These are phyloP conservation scores for Penicillium robsamsonii DNA, from an alignment of 495 filamentous ascomycete species.

Conservation along the genomic window DNA sequence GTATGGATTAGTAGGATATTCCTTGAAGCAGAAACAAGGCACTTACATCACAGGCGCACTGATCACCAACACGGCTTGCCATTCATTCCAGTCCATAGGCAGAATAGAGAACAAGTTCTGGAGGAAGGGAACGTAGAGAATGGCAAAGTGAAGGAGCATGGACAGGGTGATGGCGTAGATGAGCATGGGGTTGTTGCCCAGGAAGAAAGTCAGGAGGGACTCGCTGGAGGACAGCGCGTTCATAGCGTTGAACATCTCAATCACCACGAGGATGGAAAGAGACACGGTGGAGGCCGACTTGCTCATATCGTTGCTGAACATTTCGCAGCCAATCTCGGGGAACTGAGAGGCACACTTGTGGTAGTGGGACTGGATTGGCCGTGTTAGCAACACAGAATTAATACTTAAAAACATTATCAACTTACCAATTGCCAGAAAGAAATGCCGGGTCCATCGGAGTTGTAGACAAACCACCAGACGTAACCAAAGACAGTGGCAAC, in stretches of 20 bases:
- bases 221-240: constrained; percentile 96
- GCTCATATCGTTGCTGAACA: constrained; percentile 87
- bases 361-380: constrained; percentile 68
- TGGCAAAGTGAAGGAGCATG: constrained; percentile 93
- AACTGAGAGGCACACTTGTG: constrained; percentile 86
- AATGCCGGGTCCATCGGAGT: constrained; percentile 88
- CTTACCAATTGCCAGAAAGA: constrained; percentile 81
- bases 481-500: constrained; percentile 95
- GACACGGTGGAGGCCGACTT: constrained; percentile 95
- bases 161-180: constrained; percentile 91
- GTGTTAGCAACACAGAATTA: constrained; percentile 17
- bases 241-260: constrained; percentile 99
- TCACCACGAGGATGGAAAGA: constrained; percentile 87
- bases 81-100: constrained; percentile 84
- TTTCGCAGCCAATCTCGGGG: constrained; percentile 88
- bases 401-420: background rate
- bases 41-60: constrained; percentile 93
- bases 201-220: constrained; percentile 85
- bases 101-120: constrained; percentile 88
- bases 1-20: constrained; percentile 15
- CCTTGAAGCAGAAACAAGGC: background rate
- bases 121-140: constrained; percentile 89
- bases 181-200: constrained; percentile 97
- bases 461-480: constrained; percentile 99
- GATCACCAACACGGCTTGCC: constrained; percentile 87